A percentile compares a stretch with the other conserved stretches of the same genome.
These are phyloP conservation scores for Apiospora aurea DNA, from an alignment of 2,329 filamentous ascomycete species.

Conservation along the genomic window DNA sequence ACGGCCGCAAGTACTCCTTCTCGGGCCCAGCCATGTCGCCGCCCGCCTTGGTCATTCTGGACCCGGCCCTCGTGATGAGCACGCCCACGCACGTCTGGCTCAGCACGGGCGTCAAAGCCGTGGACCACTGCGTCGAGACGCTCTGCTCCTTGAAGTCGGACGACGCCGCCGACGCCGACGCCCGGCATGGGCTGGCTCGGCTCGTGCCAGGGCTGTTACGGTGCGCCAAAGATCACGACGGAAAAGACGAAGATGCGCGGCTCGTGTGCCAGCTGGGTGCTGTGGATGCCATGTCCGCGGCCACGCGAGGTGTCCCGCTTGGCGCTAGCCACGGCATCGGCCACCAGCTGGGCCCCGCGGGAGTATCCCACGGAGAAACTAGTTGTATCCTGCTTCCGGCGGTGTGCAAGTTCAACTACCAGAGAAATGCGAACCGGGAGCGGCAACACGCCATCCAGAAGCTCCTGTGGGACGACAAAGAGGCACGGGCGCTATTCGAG, in stretches of 20 bases:
- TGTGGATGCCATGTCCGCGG: constrained; percentile 58
- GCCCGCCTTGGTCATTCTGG: constrained; percentile 61
- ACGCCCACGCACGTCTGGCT: constrained; percentile 64
- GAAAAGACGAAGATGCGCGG: constrained; percentile 50
- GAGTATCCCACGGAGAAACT: constrained; percentile 67
- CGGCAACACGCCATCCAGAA: constrained; percentile 49
- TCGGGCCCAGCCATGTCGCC: constrained; percentile 45
- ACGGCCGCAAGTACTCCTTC: constrained; percentile 40
- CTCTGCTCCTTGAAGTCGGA: constrained; percentile 37
- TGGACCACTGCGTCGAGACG: constrained; percentile 44
- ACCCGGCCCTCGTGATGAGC: constrained; percentile 57
- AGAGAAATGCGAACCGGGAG: constrained; percentile 45
- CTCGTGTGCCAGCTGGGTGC: constrained; percentile 58
- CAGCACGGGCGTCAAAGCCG: constrained; percentile 54
- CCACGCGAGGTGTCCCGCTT: constrained; percentile 49
- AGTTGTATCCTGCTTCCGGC: constrained; percentile 62
- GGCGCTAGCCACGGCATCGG: constrained; percentile 60
- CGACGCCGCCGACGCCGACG: constrained; percentile 33
- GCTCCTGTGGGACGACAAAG: constrained; percentile 48
- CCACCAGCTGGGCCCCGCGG: constrained; percentile 60
- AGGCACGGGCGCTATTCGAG: constrained; percentile 43
- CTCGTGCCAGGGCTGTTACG: constrained; percentile 36
- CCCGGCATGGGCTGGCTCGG: constrained; percentile 30
- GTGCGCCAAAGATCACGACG: constrained; percentile 36
- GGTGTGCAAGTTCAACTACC: constrained; percentile 62